Percentiles rank a stretch among this genome's conserved stretches.
phyloP scores from a whole-genome alignment of 306 rosid species.

The Prinsepia uniflora region DNA sequence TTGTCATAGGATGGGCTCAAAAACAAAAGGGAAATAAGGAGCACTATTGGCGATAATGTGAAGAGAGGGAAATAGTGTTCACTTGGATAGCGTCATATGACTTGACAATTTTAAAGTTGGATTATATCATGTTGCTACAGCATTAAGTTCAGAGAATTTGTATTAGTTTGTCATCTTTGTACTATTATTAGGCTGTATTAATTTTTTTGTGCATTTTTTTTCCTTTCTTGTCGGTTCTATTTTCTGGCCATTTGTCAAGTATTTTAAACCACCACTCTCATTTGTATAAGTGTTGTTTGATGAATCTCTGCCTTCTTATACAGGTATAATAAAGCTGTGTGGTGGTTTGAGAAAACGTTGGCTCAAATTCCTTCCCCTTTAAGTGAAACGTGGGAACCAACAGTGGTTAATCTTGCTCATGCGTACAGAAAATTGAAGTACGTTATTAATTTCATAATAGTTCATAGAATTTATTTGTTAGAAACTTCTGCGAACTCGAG shows the following conservation, averaged over 20 bases:
- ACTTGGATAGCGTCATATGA: background rate
- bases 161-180: background rate
- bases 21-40: background rate
- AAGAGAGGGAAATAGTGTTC: background rate
- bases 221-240: background rate
- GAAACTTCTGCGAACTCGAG: background rate
- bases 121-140: background rate
- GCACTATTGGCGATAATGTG: background rate
- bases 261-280: background rate
- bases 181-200: background rate
- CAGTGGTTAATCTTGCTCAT: slow-evolving; percentile 90
- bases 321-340: slow-evolving; percentile 77
- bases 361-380: slow-evolving; percentile 69
- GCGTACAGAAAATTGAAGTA: slow-evolving; percentile 87
- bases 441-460: slow-evolving; percentile 26
- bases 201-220: background rate
- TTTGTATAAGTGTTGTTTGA: background rate
- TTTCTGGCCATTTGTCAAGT: background rate
- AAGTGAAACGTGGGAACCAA: slow-evolving; percentile 92
- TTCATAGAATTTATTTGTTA: slow-evolving; percentile 11
- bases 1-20: background rate
- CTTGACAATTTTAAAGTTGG: background rate
- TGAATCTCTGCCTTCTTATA: slow-evolving; percentile 19
- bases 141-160: background rate
- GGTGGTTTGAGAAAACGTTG: slow-evolving; percentile 92